phyloP scores from a whole-genome alignment of 1,284 basidiomycete genomes.

The Xanthoconium separans region DNA sequence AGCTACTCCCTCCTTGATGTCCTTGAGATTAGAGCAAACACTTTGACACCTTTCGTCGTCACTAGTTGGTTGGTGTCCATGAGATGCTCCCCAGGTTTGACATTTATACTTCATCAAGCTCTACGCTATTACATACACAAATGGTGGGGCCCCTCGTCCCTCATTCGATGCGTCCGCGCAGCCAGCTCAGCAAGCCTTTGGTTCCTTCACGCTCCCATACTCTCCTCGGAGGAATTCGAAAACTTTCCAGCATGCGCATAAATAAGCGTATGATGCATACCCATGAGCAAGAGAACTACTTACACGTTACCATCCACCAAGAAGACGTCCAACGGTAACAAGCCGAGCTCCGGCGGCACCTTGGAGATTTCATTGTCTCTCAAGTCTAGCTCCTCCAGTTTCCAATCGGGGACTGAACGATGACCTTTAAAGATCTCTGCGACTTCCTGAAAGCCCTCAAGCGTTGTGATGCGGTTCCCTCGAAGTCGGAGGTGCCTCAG shows the following conservation, averaged over 20 bases:
- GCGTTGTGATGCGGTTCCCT: slow-evolving; percentile 60
- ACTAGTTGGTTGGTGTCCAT: too few species aligned
- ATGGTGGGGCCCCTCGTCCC: neutral
- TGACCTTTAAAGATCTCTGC: slow-evolving; percentile 64
- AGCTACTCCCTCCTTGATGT: neutral
- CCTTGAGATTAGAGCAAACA: neutral
- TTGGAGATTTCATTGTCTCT: slow-evolving; percentile 74
- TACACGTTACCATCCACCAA: slow-evolving; percentile 82
- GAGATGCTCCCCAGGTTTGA: neutral
- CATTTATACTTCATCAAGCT: neutral
- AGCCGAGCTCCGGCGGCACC: slow-evolving; percentile 64
- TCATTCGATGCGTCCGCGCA: slow-evolving; percentile 67
- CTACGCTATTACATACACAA: neutral
- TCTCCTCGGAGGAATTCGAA: slow-evolving; percentile 73
- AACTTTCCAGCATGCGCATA: slow-evolving; percentile 40
- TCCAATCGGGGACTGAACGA: slow-evolving; percentile 61
- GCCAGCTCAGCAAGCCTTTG: slow-evolving; percentile 73
- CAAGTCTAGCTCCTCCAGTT: slow-evolving; percentile 75
- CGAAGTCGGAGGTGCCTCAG: slow-evolving; percentile 62
- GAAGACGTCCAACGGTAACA: slow-evolving; percentile 74
- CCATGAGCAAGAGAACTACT: slow-evolving; percentile 34
- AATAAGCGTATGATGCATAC: slow-evolving; percentile 4
- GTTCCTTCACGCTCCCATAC: slow-evolving; percentile 84
- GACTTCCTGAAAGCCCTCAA: slow-evolving; percentile 61
- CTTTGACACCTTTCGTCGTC: too few species aligned